Conservation (phyloP, 768 basidiomycete genomes). For the Pisolithus albus region DNA sequence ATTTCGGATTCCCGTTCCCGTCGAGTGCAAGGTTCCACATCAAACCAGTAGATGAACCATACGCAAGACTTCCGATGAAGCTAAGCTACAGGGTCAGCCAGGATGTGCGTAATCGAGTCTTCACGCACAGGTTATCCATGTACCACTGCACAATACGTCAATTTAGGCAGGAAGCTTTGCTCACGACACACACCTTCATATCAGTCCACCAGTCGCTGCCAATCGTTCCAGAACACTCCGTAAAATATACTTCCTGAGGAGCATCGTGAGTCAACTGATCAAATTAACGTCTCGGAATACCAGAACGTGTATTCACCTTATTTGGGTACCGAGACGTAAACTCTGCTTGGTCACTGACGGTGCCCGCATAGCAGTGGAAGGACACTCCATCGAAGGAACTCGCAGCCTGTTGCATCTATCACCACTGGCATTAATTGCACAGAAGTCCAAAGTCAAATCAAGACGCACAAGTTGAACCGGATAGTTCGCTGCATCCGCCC, state of each 20-base stretch:
- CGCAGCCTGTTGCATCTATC: slow-evolving; percentile 48
- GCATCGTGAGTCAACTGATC: not conserved
- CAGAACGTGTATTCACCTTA: slow-evolving; percentile 32
- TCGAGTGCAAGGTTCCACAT: slow-evolving; percentile 78
- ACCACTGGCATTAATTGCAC: slow-evolving; percentile 1
- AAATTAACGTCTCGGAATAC: not conserved
- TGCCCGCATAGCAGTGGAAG: slow-evolving; percentile 68
- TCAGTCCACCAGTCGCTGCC: slow-evolving; percentile 77
- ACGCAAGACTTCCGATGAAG: slow-evolving; percentile 33
- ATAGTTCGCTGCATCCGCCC: slow-evolving; percentile 58
- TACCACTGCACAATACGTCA: slow-evolving; percentile 45
- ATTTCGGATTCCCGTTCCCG: slow-evolving; percentile 52
- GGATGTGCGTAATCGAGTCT: slow-evolving; percentile 10
- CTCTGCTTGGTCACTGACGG: slow-evolving; percentile 43
- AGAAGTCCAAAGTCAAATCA: not conserved
- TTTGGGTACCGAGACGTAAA: slow-evolving; percentile 51
- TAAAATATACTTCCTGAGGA: slow-evolving; percentile 35
- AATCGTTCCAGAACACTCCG: slow-evolving; percentile 59
- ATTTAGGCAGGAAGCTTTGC: not conserved
- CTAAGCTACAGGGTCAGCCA: slow-evolving; percentile 11
- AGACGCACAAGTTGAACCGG: slow-evolving; percentile 46
- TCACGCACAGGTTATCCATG: slow-evolving; percentile 54
- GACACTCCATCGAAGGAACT: slow-evolving; percentile 56
- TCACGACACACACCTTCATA: slow-evolving; percentile 48
- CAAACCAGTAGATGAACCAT: slow-evolving; percentile 38